These are phyloP conservation scores for Termitomyces sp. DNA, from an alignment of 768 basidiomycete genomes.

Conservation along the genomic window DNA sequence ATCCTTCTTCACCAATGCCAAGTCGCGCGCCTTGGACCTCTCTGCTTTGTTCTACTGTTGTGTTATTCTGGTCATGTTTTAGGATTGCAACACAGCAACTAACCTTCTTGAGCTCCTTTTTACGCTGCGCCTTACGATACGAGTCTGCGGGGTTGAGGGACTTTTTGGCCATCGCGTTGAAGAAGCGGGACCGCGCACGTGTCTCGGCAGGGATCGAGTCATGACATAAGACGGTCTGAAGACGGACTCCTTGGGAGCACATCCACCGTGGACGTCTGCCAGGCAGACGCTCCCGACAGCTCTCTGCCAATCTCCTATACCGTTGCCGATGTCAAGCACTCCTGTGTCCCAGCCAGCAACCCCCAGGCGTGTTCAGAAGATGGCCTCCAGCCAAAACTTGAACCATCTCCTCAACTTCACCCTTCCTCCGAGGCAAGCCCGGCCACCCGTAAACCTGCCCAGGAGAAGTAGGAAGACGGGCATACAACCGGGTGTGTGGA, in stretches of 20 bases:
- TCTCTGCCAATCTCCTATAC: neutral
- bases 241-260: slow-evolving; percentile 14
- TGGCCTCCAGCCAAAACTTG: slow-evolving; percentile 61
- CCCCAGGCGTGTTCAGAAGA: slow-evolving; percentile 65
- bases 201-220: slow-evolving; percentile 33
- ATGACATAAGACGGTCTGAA: slow-evolving; percentile 27
- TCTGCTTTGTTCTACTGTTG: slow-evolving; percentile 88
- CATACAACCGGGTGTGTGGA: slow-evolving; percentile 69
- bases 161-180: slow-evolving; percentile 75
- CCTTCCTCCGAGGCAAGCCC: slow-evolving; percentile 80
- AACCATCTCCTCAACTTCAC: slow-evolving; percentile 95
- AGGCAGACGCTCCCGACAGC: slow-evolving; percentile 15
- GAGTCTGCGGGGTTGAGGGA: slow-evolving; percentile 93
- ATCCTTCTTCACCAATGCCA: slow-evolving; percentile 93
- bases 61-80: slow-evolving; percentile 19
- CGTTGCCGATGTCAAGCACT: slow-evolving; percentile 36
- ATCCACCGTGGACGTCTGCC: slow-evolving; percentile 37
- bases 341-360: slow-evolving; percentile 35
- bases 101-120: slow-evolving; percentile 96
- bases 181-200: slow-evolving; percentile 30
- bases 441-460: slow-evolving; percentile 55
- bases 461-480: slow-evolving; percentile 75
- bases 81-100: slow-evolving; percentile 19
- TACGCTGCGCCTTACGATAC: slow-evolving; percentile 88
- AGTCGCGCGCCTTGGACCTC: slow-evolving; percentile 78